Conservation (phyloP, 2,329 filamentous ascomycete species). For the Cordyceps javanica region DNA sequence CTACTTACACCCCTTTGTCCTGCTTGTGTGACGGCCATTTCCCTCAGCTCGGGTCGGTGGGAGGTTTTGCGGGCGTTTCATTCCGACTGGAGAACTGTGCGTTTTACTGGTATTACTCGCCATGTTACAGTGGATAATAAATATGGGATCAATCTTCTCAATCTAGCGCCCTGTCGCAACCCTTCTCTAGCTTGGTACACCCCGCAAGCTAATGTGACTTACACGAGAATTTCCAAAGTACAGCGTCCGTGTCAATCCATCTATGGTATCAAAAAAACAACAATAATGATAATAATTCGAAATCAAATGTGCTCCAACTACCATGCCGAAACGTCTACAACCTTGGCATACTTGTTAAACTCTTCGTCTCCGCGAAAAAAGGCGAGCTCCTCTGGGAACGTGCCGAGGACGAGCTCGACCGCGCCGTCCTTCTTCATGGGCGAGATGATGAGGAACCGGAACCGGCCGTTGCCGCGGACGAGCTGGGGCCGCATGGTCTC, state of each 20-base stretch:
- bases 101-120: too few relatives aligned
- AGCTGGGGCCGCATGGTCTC: conserved; percentile 24
- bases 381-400: conserved; percentile 24
- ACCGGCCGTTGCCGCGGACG: conserved; percentile 20
- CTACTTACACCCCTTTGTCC: neutral
- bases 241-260: neutral
- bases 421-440: conserved; percentile 24
- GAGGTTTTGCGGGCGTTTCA: neutral
- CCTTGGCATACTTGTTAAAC: conserved; percentile 20
- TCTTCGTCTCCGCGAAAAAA: conserved; percentile 22
- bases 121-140: neutral
- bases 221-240: neutral
- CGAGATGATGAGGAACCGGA: conserved; percentile 23
- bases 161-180: conserved; percentile 1
- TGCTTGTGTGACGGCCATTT: neutral
- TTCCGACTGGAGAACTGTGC: neutral
- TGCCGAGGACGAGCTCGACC: conserved; percentile 24
- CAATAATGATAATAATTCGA: too few relatives aligned
- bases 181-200: neutral
- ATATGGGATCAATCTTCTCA: conserved; percentile 6
- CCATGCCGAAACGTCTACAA: conserved; percentile 15
- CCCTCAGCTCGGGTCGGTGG: neutral
- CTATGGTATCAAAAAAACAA: too few relatives aligned
- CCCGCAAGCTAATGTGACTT: neutral
- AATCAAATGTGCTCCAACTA: neutral